Evolutionary conservation across 306 rosid genomes (phyloP).

Genomic region (Citrullus mucosospermus): DNA sequence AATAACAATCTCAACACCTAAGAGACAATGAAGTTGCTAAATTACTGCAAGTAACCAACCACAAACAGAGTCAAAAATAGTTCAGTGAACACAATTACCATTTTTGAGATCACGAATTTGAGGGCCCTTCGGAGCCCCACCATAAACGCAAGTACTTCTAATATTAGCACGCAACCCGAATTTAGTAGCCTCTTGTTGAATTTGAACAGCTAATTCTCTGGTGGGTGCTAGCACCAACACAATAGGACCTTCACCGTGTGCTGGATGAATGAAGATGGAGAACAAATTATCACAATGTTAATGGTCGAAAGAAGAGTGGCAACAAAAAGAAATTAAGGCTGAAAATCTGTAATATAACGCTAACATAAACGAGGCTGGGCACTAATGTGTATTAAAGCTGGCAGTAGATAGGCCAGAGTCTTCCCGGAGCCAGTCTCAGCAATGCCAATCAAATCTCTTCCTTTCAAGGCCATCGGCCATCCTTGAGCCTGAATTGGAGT

Average conservation of each 20-base stretch:
- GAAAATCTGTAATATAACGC: constrained; percentile 6
- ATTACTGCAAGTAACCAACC: background rate
- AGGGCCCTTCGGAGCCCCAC: constrained; percentile 98
- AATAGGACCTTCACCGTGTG: constrained; percentile 75
- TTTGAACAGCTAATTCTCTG: constrained; percentile 90
- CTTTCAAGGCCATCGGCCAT: constrained; percentile 98
- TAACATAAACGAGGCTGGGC: constrained; percentile 83
- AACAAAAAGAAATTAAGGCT: background rate
- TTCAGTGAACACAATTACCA: constrained; percentile 24
- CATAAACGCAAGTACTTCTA: constrained; percentile 74
- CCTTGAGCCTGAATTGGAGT: constrained; percentile 98
- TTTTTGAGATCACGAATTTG: constrained; percentile 85
- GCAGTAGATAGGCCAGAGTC: constrained; percentile 79
- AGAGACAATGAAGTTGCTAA: background rate
- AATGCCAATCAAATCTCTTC: constrained; percentile 90
- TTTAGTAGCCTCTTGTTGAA: constrained; percentile 76
- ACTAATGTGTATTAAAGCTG: constrained; percentile 80
- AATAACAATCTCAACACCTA: constrained; percentile 88
- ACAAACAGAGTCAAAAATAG: background rate
- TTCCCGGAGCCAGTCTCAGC: constrained; percentile 99
- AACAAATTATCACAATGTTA: constrained; percentile 5
- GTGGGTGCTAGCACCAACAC: constrained; percentile 84
- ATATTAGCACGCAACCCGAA: constrained; percentile 44
- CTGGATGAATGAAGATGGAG: constrained; percentile 28
- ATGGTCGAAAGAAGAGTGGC: background rate